phyloP scores from a whole-genome alignment of 768 basidiomycete species.

The Tricholoma furcatifolium region DNA sequence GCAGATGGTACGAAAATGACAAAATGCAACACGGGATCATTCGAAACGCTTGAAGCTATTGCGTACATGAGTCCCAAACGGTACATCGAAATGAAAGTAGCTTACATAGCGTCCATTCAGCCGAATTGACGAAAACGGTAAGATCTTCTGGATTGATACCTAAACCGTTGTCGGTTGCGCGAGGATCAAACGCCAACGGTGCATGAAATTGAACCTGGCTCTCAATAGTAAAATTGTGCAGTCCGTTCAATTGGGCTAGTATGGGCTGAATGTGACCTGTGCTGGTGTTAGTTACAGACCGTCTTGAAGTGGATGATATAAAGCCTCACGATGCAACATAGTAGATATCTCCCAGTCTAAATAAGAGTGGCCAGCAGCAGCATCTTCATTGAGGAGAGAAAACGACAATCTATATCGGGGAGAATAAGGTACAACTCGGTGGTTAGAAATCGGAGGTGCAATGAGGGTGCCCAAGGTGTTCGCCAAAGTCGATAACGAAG shows the following conservation, averaged over 20 bases:
- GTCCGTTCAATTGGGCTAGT: conserved; percentile 49
- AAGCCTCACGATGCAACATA: conserved; percentile 60
- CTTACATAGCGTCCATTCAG: conserved; percentile 91
- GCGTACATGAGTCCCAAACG: neutral
- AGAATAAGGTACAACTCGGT: conserved; percentile 72
- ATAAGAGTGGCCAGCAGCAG: conserved; percentile 58
- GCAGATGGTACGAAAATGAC: conserved; percentile 82
- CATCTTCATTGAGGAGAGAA: conserved; percentile 89
- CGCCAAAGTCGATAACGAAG: conserved; percentile 23
- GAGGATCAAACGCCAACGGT: conserved; percentile 79
- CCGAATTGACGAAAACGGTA: conserved; percentile 93
- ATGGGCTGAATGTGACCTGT: conserved; percentile 73
- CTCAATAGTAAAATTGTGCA: conserved; percentile 93
- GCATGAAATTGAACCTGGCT: conserved; percentile 94
- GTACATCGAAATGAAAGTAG: neutral
- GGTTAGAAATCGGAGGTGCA: conserved; percentile 39
- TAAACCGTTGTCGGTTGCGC: conserved; percentile 39
- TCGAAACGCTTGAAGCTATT: conserved; percentile 87
- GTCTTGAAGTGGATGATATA: neutral
- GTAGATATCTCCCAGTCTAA: conserved; percentile 71
- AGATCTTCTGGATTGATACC: conserved; percentile 78
- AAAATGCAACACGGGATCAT: conserved; percentile 93
- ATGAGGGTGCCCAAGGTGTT: conserved; percentile 36
- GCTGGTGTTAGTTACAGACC: neutral
- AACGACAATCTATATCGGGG: conserved; percentile 87